These are phyloP conservation scores for Cornus suecica DNA, from an alignment of 148 eudicot genomes.

Conservation along the genomic window DNA sequence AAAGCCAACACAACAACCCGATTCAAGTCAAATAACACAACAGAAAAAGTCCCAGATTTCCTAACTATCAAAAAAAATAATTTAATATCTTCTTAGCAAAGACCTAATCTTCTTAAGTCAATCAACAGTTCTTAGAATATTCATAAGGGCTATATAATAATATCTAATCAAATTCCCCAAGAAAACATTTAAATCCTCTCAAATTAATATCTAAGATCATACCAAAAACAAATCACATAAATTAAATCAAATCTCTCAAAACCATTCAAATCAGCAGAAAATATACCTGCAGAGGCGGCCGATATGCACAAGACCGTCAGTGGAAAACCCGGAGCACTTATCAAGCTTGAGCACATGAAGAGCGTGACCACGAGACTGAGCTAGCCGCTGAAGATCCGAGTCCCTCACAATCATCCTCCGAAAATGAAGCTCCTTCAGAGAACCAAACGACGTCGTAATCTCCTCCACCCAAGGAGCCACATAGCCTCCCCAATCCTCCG, in stretches of 20 bases:
- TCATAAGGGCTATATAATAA: neutral
- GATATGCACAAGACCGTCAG: slow-evolving; percentile 72
- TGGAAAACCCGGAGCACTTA: slow-evolving; percentile 79
- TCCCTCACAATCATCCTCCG: slow-evolving; percentile 90
- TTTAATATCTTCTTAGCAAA: neutral
- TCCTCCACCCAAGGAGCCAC: slow-evolving; percentile 66
- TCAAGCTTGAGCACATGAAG: slow-evolving; percentile 59
- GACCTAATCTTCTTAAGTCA: neutral
- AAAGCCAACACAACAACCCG: neutral
- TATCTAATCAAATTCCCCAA: neutral
- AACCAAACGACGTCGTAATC: slow-evolving; percentile 29
- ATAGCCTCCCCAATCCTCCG: slow-evolving; percentile 94
- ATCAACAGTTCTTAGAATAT: neutral
- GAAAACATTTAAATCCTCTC: neutral
- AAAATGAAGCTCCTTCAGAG: slow-evolving; percentile 59
- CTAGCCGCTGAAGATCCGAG: slow-evolving; percentile 56
- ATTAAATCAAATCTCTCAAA: neutral
- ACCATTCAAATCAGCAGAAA: neutral
- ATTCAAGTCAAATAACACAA: neutral
- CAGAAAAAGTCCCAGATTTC: neutral
- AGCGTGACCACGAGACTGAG: slow-evolving; percentile 32
- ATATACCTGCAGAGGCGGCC: slow-evolving; percentile 56
- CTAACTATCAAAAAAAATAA: neutral
- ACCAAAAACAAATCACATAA: neutral
- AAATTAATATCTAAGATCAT: neutral